These are phyloP conservation scores for Candida anglica DNA, from an alignment of 805 yeast genomes.

Conservation along the genomic window DNA sequence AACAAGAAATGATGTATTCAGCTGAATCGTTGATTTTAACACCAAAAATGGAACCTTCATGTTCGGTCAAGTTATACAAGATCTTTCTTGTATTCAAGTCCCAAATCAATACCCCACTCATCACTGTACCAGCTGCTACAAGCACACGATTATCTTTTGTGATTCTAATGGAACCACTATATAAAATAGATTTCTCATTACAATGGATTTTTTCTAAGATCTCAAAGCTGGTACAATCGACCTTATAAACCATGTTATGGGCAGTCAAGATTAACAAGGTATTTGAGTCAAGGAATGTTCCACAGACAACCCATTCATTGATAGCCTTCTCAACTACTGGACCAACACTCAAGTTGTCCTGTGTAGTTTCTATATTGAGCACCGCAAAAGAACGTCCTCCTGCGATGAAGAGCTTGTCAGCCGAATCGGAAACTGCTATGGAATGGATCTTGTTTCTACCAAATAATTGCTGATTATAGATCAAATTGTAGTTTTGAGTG, in stretches of 20 bases:
- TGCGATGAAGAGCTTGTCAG: conserved; percentile 38
- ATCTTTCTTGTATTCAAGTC: conserved; percentile 41
- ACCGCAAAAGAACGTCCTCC: conserved; percentile 73
- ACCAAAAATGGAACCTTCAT: conserved; percentile 90
- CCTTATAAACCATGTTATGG: conserved; percentile 59
- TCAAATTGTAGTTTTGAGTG: conserved; percentile 22
- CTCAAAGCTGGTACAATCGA: conserved; percentile 12
- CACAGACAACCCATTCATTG: conserved; percentile 78
- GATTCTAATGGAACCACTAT: conserved; percentile 74
- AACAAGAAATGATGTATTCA: conserved; percentile 66
- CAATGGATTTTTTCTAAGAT: conserved; percentile 38
- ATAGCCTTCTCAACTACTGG: conserved; percentile 42
- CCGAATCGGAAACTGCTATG: conserved; percentile 38
- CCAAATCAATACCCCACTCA: conserved; percentile 87
- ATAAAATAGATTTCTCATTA: conserved; percentile 76
- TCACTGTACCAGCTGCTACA: conserved; percentile 89
- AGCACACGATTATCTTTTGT: conserved; percentile 38
- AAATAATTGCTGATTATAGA: conserved; percentile 48
- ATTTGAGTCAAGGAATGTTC: conserved; percentile 43
- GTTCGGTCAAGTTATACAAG: conserved; percentile 59
- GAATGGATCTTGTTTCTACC: conserved; percentile 79
- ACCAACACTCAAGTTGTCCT: conserved; percentile 19
- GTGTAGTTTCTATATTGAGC: conserved; percentile 15
- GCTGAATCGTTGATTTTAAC: conserved; percentile 60
- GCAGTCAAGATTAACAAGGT: conserved; percentile 61